A percentile compares a stretch with the other conserved stretches of the same genome.
phyloP scores from a whole-genome alignment of 208 protist species.

The Trypanosomatidae sp. region DNA sequence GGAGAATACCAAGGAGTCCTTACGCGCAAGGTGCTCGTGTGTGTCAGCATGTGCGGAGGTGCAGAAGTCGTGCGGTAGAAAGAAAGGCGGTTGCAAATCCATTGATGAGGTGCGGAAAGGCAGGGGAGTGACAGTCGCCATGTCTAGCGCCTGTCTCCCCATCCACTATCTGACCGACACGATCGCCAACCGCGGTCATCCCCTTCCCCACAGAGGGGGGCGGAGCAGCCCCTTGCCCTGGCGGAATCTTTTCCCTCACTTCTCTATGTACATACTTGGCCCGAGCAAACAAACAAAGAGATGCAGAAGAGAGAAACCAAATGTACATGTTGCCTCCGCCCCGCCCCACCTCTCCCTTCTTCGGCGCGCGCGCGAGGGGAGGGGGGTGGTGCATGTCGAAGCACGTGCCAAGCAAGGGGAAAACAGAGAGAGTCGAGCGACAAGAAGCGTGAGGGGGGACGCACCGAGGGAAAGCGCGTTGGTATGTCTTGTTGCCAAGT shows the following conservation, averaged over 20 bases:
- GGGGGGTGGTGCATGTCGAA: not conserved
- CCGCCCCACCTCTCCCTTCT: not conserved
- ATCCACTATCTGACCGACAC: not conserved
- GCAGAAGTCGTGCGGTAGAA: not conserved
- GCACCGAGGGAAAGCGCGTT: not conserved
- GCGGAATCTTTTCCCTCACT: not conserved
- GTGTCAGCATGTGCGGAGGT: not conserved
- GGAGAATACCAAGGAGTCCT: not conserved
- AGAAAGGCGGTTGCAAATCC: not conserved
- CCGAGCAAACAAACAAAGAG: not conserved
- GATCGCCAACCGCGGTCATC: not conserved
- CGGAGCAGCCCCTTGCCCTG: too few relatives aligned
- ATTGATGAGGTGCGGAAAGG: not conserved
- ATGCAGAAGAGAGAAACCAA: constrained; percentile 2
- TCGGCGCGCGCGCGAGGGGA: not conserved
- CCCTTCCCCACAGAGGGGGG: not conserved
- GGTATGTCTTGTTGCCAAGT: not conserved
- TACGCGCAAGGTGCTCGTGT: not conserved
- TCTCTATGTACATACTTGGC: constrained; percentile 2
- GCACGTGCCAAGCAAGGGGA: not conserved
- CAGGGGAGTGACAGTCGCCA: not conserved
- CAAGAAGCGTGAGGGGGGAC: not conserved
- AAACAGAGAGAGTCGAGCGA: constrained; percentile 9
- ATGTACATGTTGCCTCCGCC: not conserved
- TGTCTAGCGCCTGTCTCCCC: not conserved